Conservation (phyloP, 169 alveolate genomes). For the Plasmodium malariae region DNA sequence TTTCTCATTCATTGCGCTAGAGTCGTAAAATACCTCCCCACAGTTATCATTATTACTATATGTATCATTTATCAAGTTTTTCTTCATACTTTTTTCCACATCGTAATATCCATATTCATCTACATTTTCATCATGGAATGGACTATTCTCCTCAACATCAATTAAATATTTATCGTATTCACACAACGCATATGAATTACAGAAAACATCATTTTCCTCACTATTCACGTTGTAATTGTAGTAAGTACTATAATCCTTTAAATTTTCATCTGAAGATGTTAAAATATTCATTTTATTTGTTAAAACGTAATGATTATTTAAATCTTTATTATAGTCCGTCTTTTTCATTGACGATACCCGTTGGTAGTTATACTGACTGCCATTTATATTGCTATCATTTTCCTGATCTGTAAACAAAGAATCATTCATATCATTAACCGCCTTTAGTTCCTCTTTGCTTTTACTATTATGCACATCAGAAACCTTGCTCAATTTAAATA, state of each 20-base stretch:
- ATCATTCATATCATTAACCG: slow-evolving; percentile 22
- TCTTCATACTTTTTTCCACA: slow-evolving; percentile 20
- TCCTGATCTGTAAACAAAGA: slow-evolving; percentile 6
- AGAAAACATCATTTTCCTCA: slow-evolving; percentile 26
- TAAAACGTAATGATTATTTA: slow-evolving; percentile 27
- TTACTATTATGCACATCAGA: background rate
- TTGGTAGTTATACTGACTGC: slow-evolving; percentile 20
- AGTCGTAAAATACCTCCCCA: background rate
- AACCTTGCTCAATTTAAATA: slow-evolving; percentile 32
- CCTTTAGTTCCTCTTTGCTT: slow-evolving; percentile 17
- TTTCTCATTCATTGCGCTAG: slow-evolving; percentile 16
- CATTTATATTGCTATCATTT: background rate
- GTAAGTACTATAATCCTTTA: slow-evolving; percentile 19
- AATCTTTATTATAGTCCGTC: slow-evolving; percentile 28
- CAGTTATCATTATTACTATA: slow-evolving; percentile 18
- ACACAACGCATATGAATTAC: slow-evolving; percentile 27
- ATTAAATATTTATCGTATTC: slow-evolving; percentile 64
- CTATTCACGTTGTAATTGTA: slow-evolving; percentile 3
- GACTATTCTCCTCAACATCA: slow-evolving; percentile 38
- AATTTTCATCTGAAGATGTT: slow-evolving; percentile 59
- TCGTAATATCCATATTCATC: slow-evolving; percentile 67
- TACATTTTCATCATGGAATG: slow-evolving; percentile 33
- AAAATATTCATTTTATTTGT: slow-evolving; percentile 46
- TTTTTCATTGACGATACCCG: slow-evolving; percentile 19
- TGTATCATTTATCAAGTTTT: slow-evolving; percentile 59